A percentile compares a stretch with the other conserved stretches of the same genome.
Evolutionary conservation across 352 stramenopile genomes (phyloP).

Genomic region (Phytophthora idaei): DNA sequence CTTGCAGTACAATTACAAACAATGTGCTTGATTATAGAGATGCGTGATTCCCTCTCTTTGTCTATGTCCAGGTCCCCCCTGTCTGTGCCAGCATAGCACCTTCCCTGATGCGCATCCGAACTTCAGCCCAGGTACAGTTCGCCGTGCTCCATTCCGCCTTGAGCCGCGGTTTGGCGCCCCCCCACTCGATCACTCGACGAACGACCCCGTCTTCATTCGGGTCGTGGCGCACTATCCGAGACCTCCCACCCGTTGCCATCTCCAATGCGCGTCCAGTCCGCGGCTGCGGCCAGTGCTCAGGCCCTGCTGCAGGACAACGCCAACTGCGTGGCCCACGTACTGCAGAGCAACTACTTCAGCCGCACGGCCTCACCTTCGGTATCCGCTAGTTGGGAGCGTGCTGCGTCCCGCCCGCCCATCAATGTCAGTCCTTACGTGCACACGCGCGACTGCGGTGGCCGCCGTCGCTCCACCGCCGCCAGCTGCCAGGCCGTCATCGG

Average conservation of each 20-base stretch:
- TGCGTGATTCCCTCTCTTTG: not conserved
- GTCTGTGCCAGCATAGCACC: constrained; percentile 12
- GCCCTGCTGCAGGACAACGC: constrained; percentile 41
- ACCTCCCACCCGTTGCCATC: not conserved
- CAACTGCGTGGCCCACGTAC: constrained; percentile 39
- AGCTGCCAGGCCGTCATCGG: constrained; percentile 63
- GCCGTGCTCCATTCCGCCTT: constrained; percentile 30
- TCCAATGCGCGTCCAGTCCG: constrained; percentile 36
- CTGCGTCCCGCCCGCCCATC: constrained; percentile 40
- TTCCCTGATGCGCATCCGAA: constrained; percentile 23
- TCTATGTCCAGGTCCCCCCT: constrained; percentile 12
- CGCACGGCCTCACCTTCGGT: constrained; percentile 38
- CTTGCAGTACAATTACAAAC: not conserved
- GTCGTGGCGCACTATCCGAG: constrained; percentile 22
- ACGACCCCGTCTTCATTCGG: constrained; percentile 26
- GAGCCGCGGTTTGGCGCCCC: not conserved
- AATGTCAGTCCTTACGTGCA: constrained; percentile 59
- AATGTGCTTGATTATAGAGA: not conserved
- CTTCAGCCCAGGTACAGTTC: constrained; percentile 22
- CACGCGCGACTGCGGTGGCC: constrained; percentile 43
- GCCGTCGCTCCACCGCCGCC: constrained; percentile 54
- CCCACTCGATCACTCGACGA: constrained; percentile 13
- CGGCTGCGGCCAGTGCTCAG: constrained; percentile 29
- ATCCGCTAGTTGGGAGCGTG: constrained; percentile 41
- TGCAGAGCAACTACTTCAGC: constrained; percentile 46